A percentile compares a stretch with the other conserved stretches of the same genome.
phyloP scores from a whole-genome alignment of 768 basidiomycete species.

The Clitopilus hobsonii region DNA sequence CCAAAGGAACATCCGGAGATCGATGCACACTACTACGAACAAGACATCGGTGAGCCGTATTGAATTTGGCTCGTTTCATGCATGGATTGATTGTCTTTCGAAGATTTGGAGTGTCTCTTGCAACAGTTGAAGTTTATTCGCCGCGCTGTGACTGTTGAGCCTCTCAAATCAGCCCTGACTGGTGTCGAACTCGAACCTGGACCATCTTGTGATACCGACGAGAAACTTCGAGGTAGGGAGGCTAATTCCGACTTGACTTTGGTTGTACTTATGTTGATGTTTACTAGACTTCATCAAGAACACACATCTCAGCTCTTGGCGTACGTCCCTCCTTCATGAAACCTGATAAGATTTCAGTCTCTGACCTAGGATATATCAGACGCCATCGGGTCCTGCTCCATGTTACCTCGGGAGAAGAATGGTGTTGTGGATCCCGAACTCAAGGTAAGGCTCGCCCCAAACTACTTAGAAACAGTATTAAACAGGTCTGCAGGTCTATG shows the following conservation, averaged over 20 bases:
- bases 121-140: background rate
- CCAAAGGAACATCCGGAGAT: constrained; percentile 24
- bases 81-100: background rate
- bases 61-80: background rate
- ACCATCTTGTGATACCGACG: constrained; percentile 18
- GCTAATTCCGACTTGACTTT: background rate
- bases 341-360: constrained; percentile 13
- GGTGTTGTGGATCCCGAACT: constrained; percentile 45
- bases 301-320: background rate
- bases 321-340: constrained; percentile 14
- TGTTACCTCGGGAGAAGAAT: constrained; percentile 43
- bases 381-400: constrained; percentile 41
- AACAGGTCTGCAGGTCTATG: constrained; percentile 38
- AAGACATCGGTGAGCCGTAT: constrained; percentile 26
- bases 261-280: constrained; percentile 40
- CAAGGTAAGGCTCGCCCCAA: constrained; percentile 25
- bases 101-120: background rate
- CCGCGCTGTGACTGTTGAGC: background rate
- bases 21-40: constrained; percentile 34
- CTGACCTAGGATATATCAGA: constrained; percentile 24
- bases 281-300: constrained; percentile 19
- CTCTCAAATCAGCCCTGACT: background rate
- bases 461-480: too few species aligned
- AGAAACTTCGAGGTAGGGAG: constrained; percentile 21
- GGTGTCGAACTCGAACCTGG: constrained; percentile 24